A percentile compares a stretch with the other conserved stretches of the same genome.
Conservation (phyloP, 345 rosid species). For the Brassica carinata region DNA sequence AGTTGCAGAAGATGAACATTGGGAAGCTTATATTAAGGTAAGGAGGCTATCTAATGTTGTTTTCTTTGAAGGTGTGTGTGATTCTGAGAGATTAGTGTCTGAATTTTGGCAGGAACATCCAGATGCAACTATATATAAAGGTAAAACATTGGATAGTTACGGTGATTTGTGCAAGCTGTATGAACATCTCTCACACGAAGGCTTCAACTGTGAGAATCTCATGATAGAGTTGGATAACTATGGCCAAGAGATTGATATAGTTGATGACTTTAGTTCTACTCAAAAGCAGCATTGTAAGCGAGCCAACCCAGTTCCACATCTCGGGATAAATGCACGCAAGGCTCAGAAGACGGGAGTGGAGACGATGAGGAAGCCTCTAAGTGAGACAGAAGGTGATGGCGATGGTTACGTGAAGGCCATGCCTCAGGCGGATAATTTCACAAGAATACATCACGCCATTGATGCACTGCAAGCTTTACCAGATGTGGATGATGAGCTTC, state of each 20-base stretch:
- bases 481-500: slow-evolving; percentile 66
- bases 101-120: slow-evolving; percentile 64
- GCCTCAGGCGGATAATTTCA: slow-evolving; percentile 33
- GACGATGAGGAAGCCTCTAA: slow-evolving; percentile 33
- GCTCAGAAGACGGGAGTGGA: slow-evolving; percentile 48
- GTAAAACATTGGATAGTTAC: slow-evolving; percentile 50
- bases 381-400: slow-evolving; percentile 35
- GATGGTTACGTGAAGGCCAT: not conserved
- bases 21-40: slow-evolving; percentile 71
- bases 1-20: slow-evolving; percentile 50
- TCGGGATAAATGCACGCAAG: slow-evolving; percentile 39
- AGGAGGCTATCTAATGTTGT: not conserved
- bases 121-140: slow-evolving; percentile 53
- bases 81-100: not conserved
- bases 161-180: slow-evolving; percentile 54
- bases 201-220: slow-evolving; percentile 32
- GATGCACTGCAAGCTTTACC: slow-evolving; percentile 71
- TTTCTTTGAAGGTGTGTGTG: not conserved
- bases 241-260: slow-evolving; percentile 39
- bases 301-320: slow-evolving; percentile 16
- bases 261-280: slow-evolving; percentile 25
- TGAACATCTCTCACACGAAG: slow-evolving; percentile 41
- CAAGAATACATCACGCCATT: slow-evolving; percentile 49
- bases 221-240: slow-evolving; percentile 36
- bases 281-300: slow-evolving; percentile 53